Base-by-base conservation (phyloP, 192 early-diverging fungal species). In the Helicostylum pulchrum region DNA sequence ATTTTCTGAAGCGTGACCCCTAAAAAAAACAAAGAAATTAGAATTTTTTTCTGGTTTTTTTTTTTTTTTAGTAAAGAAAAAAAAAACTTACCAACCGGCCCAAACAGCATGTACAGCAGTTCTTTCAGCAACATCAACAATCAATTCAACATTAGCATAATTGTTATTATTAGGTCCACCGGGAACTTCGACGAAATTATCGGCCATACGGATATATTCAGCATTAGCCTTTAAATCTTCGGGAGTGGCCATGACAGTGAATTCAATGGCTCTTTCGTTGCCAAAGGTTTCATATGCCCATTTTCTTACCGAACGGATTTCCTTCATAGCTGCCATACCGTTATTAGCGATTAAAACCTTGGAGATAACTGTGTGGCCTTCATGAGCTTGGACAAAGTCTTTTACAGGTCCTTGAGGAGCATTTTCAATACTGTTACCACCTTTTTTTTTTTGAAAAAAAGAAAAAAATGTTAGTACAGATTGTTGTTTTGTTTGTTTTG, bases 271-370 rank as follows among this genome's bases (percentile, higher is more conserved):
- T 21, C 87, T 83, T 76, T 99, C 95, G 68, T 96, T 87, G 47
- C 97, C 97, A 85, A 99, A 98, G 11, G 92, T 95, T 68, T 95
- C 94, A 72, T 99, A 99, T 9, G 95, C 87, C 97, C 97, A 99
- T 78, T 97, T 90, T 64, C 95, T 89, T 44, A 99, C 90, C 2
- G 95, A 97, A 44, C 97, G 87, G 67, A 99, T 99, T 82, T 95
- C 94, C 75, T 99, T 99, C 67, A 99, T 94, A 47, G 97, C 97
- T 0, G 97, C 97, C 76, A 99, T 97, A 64, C 97, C 97, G 83
- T 97, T 97, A 85, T 99, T 99, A 66, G 97, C 97, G 75, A 99
- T 95, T 46, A 99, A 84, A 31, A 99, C 89, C 70, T 93, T 94
- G 36, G 89, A 91, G 69, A 99, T 97, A 34, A 94, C 88, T 49